Evolutionary conservation across 495 filamentous ascomycete genomes (phyloP).

Genomic region (Aspergillus cristatus): DNA sequence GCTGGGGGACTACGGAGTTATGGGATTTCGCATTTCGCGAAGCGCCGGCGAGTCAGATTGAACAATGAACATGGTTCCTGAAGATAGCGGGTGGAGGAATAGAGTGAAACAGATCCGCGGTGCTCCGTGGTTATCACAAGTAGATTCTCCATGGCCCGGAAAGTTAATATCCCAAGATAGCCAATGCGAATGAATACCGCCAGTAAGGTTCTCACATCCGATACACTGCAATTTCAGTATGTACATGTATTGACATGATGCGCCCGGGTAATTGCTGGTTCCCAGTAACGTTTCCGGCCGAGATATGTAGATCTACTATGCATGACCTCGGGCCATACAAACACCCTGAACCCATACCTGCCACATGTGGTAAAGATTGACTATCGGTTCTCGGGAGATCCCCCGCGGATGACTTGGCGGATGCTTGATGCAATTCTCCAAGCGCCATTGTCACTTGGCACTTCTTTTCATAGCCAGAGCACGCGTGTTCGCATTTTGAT

Average conservation of each 20-base stretch:
- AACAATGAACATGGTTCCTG: no score
- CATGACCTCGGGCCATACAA: not conserved
- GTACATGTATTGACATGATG: not conserved
- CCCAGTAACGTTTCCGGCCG: not conserved
- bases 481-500: not conserved
- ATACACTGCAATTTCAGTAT: not conserved
- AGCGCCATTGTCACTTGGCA: not conserved
- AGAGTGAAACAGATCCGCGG: no score
- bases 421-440: not conserved
- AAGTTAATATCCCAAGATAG: no score
- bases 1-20: no score
- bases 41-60: no score
- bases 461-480: not conserved
- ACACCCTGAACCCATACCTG: not conserved
- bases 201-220: not conserved
- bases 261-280: not conserved
- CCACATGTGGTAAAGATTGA: not conserved
- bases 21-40: no score
- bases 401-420: not conserved
- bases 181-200: no score
- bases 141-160: no score
- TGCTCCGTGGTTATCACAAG: no score
- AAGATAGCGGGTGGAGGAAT: no score
- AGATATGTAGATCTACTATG: not conserved
- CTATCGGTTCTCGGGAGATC: not conserved